Conservation (phyloP, 495 filamentous ascomycete genomes). For the Neurospora sp. region DNA sequence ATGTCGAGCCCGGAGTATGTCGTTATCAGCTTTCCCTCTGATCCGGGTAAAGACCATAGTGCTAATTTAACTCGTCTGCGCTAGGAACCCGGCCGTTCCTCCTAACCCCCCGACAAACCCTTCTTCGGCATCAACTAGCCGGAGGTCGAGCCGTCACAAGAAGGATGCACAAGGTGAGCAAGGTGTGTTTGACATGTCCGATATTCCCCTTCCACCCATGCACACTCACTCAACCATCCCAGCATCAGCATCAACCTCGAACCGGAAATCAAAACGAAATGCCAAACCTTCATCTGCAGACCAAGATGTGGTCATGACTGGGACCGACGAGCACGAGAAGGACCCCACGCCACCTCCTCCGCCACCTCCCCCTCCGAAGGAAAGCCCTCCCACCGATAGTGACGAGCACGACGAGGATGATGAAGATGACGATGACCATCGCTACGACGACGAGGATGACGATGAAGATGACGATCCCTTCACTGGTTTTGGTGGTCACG, state of each 20-base stretch:
- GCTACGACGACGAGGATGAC: conserved; percentile 28
- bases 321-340: conserved; percentile 54
- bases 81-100: conserved; percentile 27
- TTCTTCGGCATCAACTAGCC: conserved; percentile 46
- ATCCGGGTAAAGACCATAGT: not conserved
- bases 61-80: conserved; percentile 2
- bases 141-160: conserved; percentile 59
- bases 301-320: conserved; percentile 43
- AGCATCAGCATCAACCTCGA: conserved; percentile 26
- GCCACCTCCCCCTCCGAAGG: conserved; percentile 32
- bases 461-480: conserved; percentile 78
- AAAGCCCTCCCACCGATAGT: conserved; percentile 40
- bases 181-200: conserved; percentile 10
- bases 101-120: conserved; percentile 17
- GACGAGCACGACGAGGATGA: conserved; percentile 40
- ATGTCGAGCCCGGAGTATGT: conserved; percentile 81
- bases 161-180: conserved; percentile 37
- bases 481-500: conserved; percentile 55
- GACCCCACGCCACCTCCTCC: conserved; percentile 31
- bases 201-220: not conserved
- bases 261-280: conserved; percentile 43
- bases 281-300: conserved; percentile 38
- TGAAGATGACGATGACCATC: conserved; percentile 47
- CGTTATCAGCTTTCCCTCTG: not conserved
- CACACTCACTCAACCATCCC: conserved; percentile 10